Evolutionary conservation across 2,329 filamentous ascomycete genomes (phyloP).

Genomic region (Epichloe typhina): DNA sequence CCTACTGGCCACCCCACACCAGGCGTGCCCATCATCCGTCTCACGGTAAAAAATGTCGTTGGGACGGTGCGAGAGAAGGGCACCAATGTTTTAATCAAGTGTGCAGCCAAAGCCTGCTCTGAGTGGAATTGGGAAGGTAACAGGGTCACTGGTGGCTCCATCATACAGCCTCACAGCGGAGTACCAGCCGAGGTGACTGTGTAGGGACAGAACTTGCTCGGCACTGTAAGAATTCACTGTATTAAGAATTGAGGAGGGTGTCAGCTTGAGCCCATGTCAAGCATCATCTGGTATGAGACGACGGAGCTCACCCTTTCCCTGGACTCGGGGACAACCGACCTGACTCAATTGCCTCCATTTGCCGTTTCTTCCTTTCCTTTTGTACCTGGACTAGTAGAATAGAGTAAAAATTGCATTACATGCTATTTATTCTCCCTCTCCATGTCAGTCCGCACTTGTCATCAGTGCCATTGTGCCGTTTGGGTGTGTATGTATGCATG

Average conservation of each 20-base stretch:
- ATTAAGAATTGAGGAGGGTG: neutral
- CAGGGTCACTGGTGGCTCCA: neutral
- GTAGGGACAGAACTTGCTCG: slow-evolving; percentile 2
- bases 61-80: neutral
- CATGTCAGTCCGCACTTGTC: neutral
- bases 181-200: neutral
- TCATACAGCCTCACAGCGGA: neutral
- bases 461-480: too few relatives aligned
- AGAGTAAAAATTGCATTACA: too few relatives aligned
- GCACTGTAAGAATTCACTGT: neutral
- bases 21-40: slow-evolving; percentile 40
- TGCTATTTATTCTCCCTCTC: too few relatives aligned
- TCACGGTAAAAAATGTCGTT: slow-evolving; percentile 22
- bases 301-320: neutral
- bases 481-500: neutral
- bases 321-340: neutral
- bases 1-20: slow-evolving; percentile 29
- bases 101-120: neutral
- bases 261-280: too few relatives aligned
- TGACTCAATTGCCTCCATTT: neutral
- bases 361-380: too few relatives aligned
- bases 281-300: neutral
- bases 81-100: neutral
- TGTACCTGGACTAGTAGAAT: too few relatives aligned
- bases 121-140: neutral